These are phyloP conservation scores for Xylariales sp. DNA, from an alignment of 2,329 filamentous ascomycete genomes.

Conservation along the genomic window DNA sequence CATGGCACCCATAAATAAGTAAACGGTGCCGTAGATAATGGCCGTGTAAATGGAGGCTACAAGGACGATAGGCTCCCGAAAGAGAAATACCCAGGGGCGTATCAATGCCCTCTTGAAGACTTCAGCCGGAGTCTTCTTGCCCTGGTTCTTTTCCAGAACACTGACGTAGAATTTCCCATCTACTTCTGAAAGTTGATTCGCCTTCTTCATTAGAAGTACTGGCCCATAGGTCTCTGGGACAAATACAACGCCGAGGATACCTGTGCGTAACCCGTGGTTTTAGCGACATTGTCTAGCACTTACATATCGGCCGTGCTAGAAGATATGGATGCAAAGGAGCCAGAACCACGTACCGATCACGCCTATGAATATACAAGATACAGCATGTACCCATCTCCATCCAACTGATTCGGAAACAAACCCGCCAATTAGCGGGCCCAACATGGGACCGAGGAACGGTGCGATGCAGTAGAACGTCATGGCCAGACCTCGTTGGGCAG, in stretches of 20 bases:
- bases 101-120: slow-evolving; percentile 11
- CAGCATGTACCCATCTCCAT: neutral
- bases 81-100: neutral
- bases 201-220: neutral
- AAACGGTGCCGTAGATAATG: neutral
- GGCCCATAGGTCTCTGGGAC: neutral
- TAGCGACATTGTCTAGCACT: too few relatives aligned
- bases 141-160: slow-evolving; percentile 28
- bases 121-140: slow-evolving; percentile 26
- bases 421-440: neutral
- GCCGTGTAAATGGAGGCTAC: neutral
- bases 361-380: too few relatives aligned
- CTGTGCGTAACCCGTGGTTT: too few relatives aligned
- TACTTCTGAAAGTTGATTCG: neutral
- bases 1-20: neutral
- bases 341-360: too few relatives aligned
- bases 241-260: neutral
- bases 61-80: neutral
- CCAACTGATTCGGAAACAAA: neutral
- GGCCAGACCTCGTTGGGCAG: neutral
- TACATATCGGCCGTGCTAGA: too few relatives aligned
- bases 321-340: slow-evolving; percentile 35
- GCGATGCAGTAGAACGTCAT: neutral
- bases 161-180: neutral
- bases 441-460: neutral